phyloP scores from a whole-genome alignment of 768 basidiomycete species.

The Boletus sensibilis region DNA sequence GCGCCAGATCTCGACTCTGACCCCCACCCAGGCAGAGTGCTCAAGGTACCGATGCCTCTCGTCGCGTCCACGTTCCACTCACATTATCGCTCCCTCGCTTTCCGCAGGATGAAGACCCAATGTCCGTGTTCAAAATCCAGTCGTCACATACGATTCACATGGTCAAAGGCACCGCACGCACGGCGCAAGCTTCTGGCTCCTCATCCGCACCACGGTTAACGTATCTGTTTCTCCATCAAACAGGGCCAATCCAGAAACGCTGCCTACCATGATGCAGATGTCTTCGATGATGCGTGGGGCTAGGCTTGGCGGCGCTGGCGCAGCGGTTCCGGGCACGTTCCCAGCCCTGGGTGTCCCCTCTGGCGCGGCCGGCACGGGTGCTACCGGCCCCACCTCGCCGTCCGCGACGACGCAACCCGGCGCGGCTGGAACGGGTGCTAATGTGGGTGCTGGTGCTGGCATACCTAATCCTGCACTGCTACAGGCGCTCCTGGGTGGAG shows the following conservation, averaged over 20 bases:
- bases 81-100: slow-evolving; percentile 8
- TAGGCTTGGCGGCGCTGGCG: slow-evolving; percentile 39
- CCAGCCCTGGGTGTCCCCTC: slow-evolving; percentile 63
- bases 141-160: slow-evolving; percentile 87
- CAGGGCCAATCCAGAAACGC: slow-evolving; percentile 73
- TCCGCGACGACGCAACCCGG: slow-evolving; percentile 18
- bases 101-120: slow-evolving; percentile 72
- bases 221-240: neutral
- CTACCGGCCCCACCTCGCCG: slow-evolving; percentile 26
- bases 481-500: slow-evolving; percentile 23
- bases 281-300: slow-evolving; percentile 35
- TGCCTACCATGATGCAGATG: slow-evolving; percentile 79
- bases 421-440: slow-evolving; percentile 24
- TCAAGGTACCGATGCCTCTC: slow-evolving; percentile 50
- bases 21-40: slow-evolving; percentile 53
- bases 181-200: slow-evolving; percentile 34
- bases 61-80: neutral
- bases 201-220: slow-evolving; percentile 35
- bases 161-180: slow-evolving; percentile 80
- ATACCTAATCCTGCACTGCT: slow-evolving; percentile 45
- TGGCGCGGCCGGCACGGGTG: slow-evolving; percentile 5
- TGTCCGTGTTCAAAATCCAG: slow-evolving; percentile 89
- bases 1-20: neutral
- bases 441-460: slow-evolving; percentile 7
- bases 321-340: slow-evolving; percentile 36